Evolutionary conservation across 2,329 filamentous ascomycete species (phyloP).

Genomic region (Cordyceps sp.): DNA sequence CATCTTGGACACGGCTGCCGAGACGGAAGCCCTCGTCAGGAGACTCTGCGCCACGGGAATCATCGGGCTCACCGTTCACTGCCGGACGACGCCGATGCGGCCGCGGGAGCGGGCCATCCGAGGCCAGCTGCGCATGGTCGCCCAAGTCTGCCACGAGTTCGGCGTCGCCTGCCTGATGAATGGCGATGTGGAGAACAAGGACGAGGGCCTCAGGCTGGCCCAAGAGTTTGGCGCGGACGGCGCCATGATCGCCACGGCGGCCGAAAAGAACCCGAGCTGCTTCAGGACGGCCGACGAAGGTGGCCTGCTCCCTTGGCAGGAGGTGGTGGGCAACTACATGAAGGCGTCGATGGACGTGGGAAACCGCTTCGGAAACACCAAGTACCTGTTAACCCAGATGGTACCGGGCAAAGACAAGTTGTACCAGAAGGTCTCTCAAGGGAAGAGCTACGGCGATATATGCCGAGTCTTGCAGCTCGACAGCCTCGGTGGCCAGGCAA

Average conservation of each 20-base stretch:
- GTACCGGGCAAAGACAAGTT: conserved; percentile 61
- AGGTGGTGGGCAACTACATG: conserved; percentile 64
- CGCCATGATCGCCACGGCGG: conserved; percentile 91
- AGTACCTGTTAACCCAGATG: conserved; percentile 74
- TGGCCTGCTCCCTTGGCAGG: conserved; percentile 55
- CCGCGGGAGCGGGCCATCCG: conserved; percentile 77
- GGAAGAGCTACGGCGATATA: conserved; percentile 55
- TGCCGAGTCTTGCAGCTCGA: conserved; percentile 50
- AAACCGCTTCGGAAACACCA: conserved; percentile 85
- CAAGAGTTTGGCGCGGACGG: conserved; percentile 75
- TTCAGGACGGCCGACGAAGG: conserved; percentile 58
- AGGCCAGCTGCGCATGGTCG: conserved; percentile 72
- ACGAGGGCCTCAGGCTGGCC: conserved; percentile 55
- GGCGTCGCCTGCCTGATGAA: conserved; percentile 94
- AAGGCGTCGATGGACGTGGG: conserved; percentile 56
- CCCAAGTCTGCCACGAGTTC: conserved; percentile 59
- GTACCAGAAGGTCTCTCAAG: conserved; percentile 43
- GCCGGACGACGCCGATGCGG: conserved; percentile 90
- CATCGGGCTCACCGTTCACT: conserved; percentile 83
- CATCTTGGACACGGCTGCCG: conserved; percentile 57
- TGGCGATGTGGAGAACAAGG: conserved; percentile 67
- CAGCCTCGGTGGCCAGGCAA: conserved; percentile 46
- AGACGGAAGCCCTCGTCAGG: conserved; percentile 64
- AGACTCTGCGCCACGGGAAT: conserved; percentile 76
- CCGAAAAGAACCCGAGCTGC: conserved; percentile 80